A percentile compares a stretch with the other conserved stretches of the same genome.
Conservation (phyloP, 176 grass and related monocot species). For the Lolium perenne region DNA sequence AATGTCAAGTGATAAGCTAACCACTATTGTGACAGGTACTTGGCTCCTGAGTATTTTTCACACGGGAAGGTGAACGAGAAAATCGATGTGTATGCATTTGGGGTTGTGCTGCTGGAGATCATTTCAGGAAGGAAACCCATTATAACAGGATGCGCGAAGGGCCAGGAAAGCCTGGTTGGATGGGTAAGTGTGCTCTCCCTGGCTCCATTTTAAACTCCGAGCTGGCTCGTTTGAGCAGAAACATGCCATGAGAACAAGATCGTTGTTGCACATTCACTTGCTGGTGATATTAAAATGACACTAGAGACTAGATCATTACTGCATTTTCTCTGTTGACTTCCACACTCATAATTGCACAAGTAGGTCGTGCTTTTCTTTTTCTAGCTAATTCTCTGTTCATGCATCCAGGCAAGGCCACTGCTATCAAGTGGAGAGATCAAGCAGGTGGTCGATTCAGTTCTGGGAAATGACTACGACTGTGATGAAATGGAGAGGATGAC, state of each 20-base stretch:
- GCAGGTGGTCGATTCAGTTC: slow-evolving; percentile 62
- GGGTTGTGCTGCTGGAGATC: slow-evolving; percentile 88
- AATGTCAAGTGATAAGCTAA: slow-evolving; percentile 40
- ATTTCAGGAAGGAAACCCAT: slow-evolving; percentile 95
- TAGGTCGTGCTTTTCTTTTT: neutral
- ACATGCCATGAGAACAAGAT: slow-evolving; percentile 1
- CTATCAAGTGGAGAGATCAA: slow-evolving; percentile 71
- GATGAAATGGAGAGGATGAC: slow-evolving; percentile 82
- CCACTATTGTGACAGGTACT: slow-evolving; percentile 65
- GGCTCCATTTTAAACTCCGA: neutral
- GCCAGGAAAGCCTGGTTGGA: slow-evolving; percentile 81
- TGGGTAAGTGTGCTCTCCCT: slow-evolving; percentile 67
- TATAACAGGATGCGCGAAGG: slow-evolving; percentile 65
- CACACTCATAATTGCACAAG: neutral
- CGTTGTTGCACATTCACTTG: neutral
- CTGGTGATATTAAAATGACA: slow-evolving; percentile 11
- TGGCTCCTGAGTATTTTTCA: slow-evolving; percentile 93
- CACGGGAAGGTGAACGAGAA: slow-evolving; percentile 90
- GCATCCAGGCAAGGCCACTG: slow-evolving; percentile 80
- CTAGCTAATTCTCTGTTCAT: neutral
- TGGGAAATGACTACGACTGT: slow-evolving; percentile 63
- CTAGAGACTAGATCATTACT: neutral
- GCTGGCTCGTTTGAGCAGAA: slow-evolving; percentile 26
- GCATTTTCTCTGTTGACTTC: slow-evolving; percentile 4
- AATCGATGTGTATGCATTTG: slow-evolving; percentile 95